Evolutionary conservation across 495 filamentous ascomycete species (phyloP).

Genomic region (Talaromyces stipitatus): DNA sequence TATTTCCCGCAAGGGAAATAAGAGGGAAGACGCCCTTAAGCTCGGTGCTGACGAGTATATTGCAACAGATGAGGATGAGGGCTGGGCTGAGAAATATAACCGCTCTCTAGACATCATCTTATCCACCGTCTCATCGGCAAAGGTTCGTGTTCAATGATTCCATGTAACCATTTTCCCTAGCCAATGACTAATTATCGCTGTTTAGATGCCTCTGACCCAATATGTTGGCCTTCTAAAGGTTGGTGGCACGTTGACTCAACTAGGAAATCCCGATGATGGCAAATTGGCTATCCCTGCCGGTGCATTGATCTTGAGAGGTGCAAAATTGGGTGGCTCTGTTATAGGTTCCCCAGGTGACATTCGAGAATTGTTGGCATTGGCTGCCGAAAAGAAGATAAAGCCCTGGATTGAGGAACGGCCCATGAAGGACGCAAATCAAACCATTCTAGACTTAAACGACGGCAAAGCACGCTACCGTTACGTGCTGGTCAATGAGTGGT

Average conservation of each 20-base stretch:
- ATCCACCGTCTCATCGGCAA: constrained; percentile 62
- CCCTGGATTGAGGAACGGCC: constrained; percentile 64
- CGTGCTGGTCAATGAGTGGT: constrained; percentile 56
- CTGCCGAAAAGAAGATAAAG: constrained; percentile 64
- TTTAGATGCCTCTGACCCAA: constrained; percentile 52
- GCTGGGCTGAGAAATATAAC: constrained; percentile 60
- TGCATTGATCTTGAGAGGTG: constrained; percentile 59
- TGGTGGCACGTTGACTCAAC: constrained; percentile 71
- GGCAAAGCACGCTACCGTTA: constrained; percentile 71
- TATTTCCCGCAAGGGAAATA: constrained; percentile 61
- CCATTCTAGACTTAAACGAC: constrained; percentile 59
- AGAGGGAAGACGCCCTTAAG: constrained; percentile 61
- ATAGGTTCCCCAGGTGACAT: constrained; percentile 47
- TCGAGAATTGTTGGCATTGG: constrained; percentile 68
- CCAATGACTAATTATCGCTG: constrained; percentile 60
- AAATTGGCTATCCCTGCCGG: constrained; percentile 35
- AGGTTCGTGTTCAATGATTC: constrained; percentile 50
- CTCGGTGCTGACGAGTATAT: constrained; percentile 47
- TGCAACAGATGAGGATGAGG: constrained; percentile 69
- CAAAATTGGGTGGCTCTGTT: constrained; percentile 62
- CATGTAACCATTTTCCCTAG: constrained; percentile 59
- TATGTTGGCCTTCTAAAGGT: constrained; percentile 64
- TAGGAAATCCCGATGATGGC: constrained; percentile 55
- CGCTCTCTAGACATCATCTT: constrained; percentile 71
- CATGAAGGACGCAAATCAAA: constrained; percentile 62